Evolutionary conservation across 2,329 filamentous ascomycete species (phyloP).

Genomic region (Colletotrichum sp.): DNA sequence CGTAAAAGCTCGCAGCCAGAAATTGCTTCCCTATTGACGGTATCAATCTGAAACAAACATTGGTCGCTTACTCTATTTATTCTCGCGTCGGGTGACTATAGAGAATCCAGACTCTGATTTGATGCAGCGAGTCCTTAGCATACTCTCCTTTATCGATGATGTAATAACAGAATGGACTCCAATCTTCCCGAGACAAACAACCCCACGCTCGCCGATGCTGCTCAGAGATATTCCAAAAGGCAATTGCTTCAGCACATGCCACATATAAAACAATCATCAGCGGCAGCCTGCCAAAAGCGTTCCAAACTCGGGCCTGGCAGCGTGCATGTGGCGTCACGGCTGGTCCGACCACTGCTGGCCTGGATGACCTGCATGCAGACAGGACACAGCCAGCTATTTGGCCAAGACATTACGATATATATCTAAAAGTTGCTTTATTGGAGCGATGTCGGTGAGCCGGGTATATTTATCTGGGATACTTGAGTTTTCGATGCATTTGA

Average conservation of each 20-base stretch:
- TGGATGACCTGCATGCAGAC: background rate
- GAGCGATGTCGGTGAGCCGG: accelerated
- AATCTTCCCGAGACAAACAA: background rate
- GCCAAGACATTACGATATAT: background rate
- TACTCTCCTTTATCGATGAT: background rate
- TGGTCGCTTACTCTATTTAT: background rate
- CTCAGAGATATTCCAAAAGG: background rate
- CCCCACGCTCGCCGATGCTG: background rate
- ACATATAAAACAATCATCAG: background rate
- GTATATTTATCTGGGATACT: accelerated
- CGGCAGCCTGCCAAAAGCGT: background rate
- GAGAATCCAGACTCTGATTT: background rate
- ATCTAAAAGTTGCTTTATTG: background rate
- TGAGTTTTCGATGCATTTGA: background rate
- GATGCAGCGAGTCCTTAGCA: background rate
- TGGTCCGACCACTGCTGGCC: background rate
- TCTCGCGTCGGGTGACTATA: background rate
- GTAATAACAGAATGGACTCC: background rate
- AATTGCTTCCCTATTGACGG: background rate
- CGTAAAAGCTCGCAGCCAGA: too few relatives aligned
- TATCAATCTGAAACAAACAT: background rate
- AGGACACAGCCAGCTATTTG: accelerated
- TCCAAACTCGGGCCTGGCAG: background rate
- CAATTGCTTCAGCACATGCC: background rate
- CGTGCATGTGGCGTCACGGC: accelerated